These are phyloP conservation scores for Pyrenophora graminea DNA, from an alignment of 2,329 filamentous ascomycete species.

Conservation along the genomic window DNA sequence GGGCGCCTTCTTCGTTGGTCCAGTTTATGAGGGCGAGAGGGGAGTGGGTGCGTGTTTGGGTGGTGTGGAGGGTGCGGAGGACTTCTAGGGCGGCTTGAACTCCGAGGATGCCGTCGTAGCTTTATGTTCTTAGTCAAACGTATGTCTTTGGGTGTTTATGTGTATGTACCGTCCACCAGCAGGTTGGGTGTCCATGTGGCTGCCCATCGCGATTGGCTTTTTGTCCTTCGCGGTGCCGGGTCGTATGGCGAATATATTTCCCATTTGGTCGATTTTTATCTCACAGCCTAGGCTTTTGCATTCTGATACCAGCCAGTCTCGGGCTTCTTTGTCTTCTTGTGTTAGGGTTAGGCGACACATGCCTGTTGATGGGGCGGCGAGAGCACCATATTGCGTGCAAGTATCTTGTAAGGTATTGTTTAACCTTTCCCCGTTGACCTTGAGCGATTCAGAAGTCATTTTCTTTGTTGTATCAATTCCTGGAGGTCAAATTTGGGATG, in stretches of 20 bases:
- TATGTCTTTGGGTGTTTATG: not conserved
- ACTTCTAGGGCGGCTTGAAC: conserved; percentile 62
- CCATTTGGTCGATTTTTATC: conserved; percentile 43
- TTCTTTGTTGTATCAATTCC: not conserved
- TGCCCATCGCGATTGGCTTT: conserved; percentile 47
- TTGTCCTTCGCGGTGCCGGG: conserved; percentile 51
- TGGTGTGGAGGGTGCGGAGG: conserved; percentile 44
- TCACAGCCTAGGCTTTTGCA: conserved; percentile 34
- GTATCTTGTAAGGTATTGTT: conserved; percentile 33
- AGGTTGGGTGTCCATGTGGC: conserved; percentile 60
- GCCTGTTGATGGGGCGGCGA: conserved; percentile 56
- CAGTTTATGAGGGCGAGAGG: conserved; percentile 75
- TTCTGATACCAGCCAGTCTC: conserved; percentile 39
- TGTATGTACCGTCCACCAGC: conserved; percentile 29
- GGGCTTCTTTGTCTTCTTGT: conserved; percentile 31
- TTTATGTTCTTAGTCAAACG: conserved; percentile 7
- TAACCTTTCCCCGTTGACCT: conserved; percentile 31
- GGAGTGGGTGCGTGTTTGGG: conserved; percentile 52
- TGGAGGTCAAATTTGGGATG: too few species aligned
- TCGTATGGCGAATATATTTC: conserved; percentile 41
- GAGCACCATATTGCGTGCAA: conserved; percentile 35
- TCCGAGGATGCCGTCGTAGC: conserved; percentile 77
- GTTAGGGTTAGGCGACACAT: conserved; percentile 72
- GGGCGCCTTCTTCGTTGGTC: conserved; percentile 80
- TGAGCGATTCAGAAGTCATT: conserved; percentile 11